Base-by-base conservation (phyloP, 1,139 yeast species). In the Protomyces macrosporus region DNA sequence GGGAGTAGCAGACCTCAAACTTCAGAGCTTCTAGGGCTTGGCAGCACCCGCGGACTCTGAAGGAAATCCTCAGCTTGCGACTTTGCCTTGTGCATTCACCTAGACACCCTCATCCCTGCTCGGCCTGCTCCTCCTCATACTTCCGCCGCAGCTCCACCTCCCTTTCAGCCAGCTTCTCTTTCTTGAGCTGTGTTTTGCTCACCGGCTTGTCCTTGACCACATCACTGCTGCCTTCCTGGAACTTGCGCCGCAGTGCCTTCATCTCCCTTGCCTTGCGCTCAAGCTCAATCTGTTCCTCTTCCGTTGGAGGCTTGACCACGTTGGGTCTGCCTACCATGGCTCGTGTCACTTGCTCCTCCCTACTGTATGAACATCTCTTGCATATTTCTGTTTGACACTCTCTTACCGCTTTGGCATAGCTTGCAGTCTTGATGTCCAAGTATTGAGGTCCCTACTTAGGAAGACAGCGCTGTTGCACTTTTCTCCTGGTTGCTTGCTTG, bases 251-350 rank as follows among this genome's bases (percentile, higher is more conserved):
- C 52, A 58, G 53, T 30, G 45, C 45, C 23, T 55, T 36, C 32
- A 51, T 52, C 35, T 58, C 62, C 6, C 62, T 36, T 36, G 53
- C 62, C 55, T 58, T 58, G 30, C 62, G 30, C 32, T 58, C 62
- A 36, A 58, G 52, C 39, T 52, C 62, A 12, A 58, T 58, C 52
- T 51, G 36, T 34, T 58, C 62, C 7, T 58, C 62, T 6, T 58
- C 62, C 16, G 62, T 58, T 33, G 53, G 42, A 2, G 56, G 51
- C 42, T 51, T 51, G 30, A 51, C 56, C 4, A 52, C 62, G 39
- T 50, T 42, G 32, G 45, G 42, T 23, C 62, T 45, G 56, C 62
- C 62, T 4, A 58, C 62, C 62, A 52, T 58, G n/a, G 62, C 62
- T 14, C 62, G 14, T n/a, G 62, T 58, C 52, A 58, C 52, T 35